Conservation (phyloP, 352 stramenopile species). For the Phytophthora quininea region DNA sequence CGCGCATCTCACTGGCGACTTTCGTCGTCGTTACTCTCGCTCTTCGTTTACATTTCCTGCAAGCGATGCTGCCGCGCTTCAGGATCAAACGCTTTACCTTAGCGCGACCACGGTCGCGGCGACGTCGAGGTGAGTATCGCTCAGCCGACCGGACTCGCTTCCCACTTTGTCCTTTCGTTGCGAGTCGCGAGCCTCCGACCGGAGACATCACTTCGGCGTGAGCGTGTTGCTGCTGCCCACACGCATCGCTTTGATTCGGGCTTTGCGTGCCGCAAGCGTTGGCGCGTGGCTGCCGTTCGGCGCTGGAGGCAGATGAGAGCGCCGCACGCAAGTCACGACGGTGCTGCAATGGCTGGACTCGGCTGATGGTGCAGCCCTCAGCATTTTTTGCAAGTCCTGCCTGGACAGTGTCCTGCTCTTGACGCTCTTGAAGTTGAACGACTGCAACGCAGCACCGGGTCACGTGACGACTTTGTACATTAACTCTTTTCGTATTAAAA, state of each 20-base stretch:
- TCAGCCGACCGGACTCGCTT: neutral
- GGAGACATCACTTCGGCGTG: neutral
- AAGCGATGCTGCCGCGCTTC: neutral
- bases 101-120: neutral
- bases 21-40: neutral
- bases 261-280: slow-evolving; percentile 19
- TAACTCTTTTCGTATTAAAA: neutral
- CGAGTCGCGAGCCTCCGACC: slow-evolving; percentile 2
- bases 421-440: neutral
- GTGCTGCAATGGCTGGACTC: neutral
- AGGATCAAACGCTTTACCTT: slow-evolving; percentile 3
- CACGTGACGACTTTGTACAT: neutral
- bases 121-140: neutral
- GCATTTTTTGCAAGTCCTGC: no score
- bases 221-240: neutral
- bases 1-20: slow-evolving; percentile 32
- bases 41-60: slow-evolving; percentile 32
- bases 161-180: slow-evolving; percentile 7
- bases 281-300: slow-evolving; percentile 29
- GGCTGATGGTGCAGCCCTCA: neutral
- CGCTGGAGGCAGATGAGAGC: slow-evolving; percentile 23
- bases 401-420: neutral
- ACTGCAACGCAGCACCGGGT: neutral
- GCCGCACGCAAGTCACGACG: slow-evolving; percentile 9
- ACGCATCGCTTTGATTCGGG: slow-evolving; percentile 15